Evolutionary conservation across 2,329 filamentous ascomycete species (phyloP), one percentile per base, ranked within the genome.

Genomic region (Hypoxylon sp.): DNA sequence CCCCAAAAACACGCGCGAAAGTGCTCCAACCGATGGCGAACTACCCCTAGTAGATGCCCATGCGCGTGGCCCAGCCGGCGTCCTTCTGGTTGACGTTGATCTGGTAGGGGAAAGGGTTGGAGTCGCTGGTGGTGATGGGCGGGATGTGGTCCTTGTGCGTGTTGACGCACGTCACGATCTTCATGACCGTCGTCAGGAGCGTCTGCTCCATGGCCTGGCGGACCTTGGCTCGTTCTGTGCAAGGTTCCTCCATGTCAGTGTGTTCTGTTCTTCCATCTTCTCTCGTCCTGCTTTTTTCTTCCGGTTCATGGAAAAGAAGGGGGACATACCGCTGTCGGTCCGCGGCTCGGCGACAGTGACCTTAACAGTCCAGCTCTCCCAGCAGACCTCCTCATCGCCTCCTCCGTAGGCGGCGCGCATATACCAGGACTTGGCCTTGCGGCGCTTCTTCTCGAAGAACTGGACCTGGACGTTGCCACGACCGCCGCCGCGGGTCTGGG

Each of bases 341-440:
- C 89, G 82, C 24, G 94, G 93, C 67, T 92, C 92, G 8, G 92
- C 91, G 52, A 97, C 87, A n/a, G 92, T 96, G 47, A 98, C 90
- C 75, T 96, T 91, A 65, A 99, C 78, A 40, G 90, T 92, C 95
- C 95, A 99, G 70, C 87, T 88, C 81, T 98, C 95, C 95, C 95
- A 99, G 74, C 92, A 96, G 15, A 97, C 87, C 74, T 97, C 93
- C 73, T 98, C 93, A 65, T 97, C 94, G 20, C 86, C 89, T 69
- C 68, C 60, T 9, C 67, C 68, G 43, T 69, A 71, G 11, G 67
- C 67, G 5, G 65, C 65, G 57, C 75, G 84, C 78, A 92, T 89
- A 75, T 91, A 88, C 73, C 90, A 93, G 1, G 86, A 83, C 80
- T 93, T 95, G 67, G 86, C 83, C 80, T 93, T 95, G 67, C 89